phyloP scores from a whole-genome alignment of 768 basidiomycete genomes.

The Macrolepiota albuminosa region DNA sequence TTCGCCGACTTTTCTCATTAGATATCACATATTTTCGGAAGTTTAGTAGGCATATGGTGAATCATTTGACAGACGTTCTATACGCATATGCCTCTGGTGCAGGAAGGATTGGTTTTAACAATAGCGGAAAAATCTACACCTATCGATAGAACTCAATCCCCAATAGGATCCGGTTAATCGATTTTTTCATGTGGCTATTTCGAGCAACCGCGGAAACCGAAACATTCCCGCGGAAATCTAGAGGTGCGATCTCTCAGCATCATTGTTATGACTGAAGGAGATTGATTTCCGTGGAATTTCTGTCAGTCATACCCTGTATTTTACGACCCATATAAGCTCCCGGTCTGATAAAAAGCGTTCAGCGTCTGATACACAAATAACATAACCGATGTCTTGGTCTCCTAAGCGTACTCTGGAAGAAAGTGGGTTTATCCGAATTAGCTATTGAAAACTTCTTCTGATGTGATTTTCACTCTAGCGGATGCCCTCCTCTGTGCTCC shows the following conservation, averaged over 20 bases:
- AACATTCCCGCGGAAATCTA: conserved; percentile 19
- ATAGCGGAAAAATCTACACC: background rate
- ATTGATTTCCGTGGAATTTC: conserved; percentile 31
- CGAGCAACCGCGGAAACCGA: conserved; percentile 19
- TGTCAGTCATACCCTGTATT: conserved; percentile 31
- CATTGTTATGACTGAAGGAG: conserved; percentile 28
- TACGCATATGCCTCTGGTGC: background rate
- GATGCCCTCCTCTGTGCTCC: conserved; percentile 42
- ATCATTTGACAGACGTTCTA: background rate
- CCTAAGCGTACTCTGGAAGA: conserved; percentile 35
- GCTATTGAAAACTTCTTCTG: background rate
- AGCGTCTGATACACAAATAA: conserved; percentile 16
- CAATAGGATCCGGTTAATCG: background rate
- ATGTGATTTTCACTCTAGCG: conserved; percentile 22
- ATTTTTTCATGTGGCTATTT: conserved; percentile 7
- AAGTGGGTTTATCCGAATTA: conserved; percentile 26
- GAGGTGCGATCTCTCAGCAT: conserved; percentile 21
- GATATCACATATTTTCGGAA: background rate
- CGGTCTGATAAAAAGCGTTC: conserved; percentile 15
- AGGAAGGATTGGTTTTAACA: background rate
- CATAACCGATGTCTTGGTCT: conserved; percentile 26
- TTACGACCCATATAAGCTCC: conserved; percentile 28
- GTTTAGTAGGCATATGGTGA: background rate
- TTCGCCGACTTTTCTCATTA: background rate
- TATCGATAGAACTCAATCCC: background rate